phyloP scores from a whole-genome alignment of 306 rosid genomes.

The Astragalus glycyphyllos region DNA sequence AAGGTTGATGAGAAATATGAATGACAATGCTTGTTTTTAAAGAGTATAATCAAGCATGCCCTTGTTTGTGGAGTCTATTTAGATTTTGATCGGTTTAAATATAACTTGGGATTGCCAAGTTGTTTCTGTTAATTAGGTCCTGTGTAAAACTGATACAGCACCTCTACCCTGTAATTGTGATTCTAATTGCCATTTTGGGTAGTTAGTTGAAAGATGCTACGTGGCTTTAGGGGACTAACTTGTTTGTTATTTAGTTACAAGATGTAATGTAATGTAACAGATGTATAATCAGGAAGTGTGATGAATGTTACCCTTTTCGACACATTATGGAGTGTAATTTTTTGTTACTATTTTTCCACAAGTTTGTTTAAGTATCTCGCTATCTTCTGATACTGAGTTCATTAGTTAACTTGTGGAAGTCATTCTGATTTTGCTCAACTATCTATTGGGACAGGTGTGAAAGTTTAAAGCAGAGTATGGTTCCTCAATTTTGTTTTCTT shows the following conservation, averaged over 20 bases:
- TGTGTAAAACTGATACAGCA: not conserved
- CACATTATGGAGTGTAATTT: constrained; percentile 12
- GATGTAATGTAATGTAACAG: too few species aligned
- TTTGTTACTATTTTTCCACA: constrained; percentile 16
- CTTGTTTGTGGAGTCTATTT: not conserved
- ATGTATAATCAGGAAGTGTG: not conserved
- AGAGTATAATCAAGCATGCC: too few species aligned
- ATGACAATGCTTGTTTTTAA: not conserved
- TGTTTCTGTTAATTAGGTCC: not conserved
- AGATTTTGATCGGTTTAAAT: constrained; percentile 1
- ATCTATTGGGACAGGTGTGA: constrained; percentile 31
- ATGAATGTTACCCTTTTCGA: constrained; percentile 31
- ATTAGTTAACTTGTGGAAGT: constrained; percentile 22
- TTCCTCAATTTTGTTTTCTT: constrained; percentile 19
- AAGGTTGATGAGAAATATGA: too few species aligned
- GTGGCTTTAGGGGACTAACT: too few species aligned
- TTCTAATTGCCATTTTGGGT: too few species aligned
- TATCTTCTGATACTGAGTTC: constrained; percentile 21
- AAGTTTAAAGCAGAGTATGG: constrained; percentile 24
- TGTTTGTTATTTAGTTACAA: too few species aligned
- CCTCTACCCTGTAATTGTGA: too few species aligned
- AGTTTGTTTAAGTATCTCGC: constrained; percentile 22
- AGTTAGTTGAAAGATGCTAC: too few species aligned
- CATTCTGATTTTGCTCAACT: constrained; percentile 35
- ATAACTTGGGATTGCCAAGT: not conserved